Evolutionary conservation across 2,329 filamentous ascomycete genomes (phyloP).

Genomic region (Pseudogymnoascus sp.): DNA sequence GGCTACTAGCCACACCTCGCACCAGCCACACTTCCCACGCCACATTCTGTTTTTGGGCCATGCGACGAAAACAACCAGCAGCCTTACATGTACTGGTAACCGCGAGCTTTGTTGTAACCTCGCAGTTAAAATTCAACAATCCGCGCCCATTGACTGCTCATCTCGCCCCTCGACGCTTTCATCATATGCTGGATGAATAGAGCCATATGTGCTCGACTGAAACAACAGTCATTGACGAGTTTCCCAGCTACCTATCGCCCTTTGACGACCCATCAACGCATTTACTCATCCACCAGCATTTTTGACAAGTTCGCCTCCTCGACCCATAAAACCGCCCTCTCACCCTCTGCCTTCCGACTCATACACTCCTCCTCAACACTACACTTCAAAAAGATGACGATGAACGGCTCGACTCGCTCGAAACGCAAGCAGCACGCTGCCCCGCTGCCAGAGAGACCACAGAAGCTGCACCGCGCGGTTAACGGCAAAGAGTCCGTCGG

Average conservation of each 20-base stretch:
- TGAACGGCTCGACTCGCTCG: conserved; percentile 23
- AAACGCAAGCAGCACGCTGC: conserved; percentile 28
- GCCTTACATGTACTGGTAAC: not conserved
- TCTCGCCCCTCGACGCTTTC: not conserved
- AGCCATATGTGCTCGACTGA: conserved; percentile 21
- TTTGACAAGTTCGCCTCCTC: not conserved
- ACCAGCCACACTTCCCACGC: not conserved
- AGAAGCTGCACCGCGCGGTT: conserved; percentile 26
- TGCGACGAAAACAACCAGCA: conserved; percentile 6
- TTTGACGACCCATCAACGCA: conserved; percentile 12
- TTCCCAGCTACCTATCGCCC: conserved; percentile 16
- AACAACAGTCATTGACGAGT: conserved; percentile 26
- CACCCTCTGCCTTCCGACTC: conserved; percentile 13
- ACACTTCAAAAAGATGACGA: conserved; percentile 13
- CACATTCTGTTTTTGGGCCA: conserved; percentile 5
- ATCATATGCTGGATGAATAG: conserved; percentile 25
- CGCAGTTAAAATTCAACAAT: not conserved
- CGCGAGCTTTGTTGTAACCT: not conserved
- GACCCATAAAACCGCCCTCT: conserved; percentile 12
- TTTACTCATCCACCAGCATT: not conserved
- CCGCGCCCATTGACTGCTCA: conserved; percentile 1
- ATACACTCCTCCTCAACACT: conserved; percentile 2
- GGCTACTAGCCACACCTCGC: not conserved
- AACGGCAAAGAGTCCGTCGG: conserved; percentile 28
- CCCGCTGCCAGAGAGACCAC: conserved; percentile 22